These are phyloP conservation scores for Hypoxylon sp. DNA, from an alignment of 2,329 filamentous ascomycete species.

Conservation along the genomic window DNA sequence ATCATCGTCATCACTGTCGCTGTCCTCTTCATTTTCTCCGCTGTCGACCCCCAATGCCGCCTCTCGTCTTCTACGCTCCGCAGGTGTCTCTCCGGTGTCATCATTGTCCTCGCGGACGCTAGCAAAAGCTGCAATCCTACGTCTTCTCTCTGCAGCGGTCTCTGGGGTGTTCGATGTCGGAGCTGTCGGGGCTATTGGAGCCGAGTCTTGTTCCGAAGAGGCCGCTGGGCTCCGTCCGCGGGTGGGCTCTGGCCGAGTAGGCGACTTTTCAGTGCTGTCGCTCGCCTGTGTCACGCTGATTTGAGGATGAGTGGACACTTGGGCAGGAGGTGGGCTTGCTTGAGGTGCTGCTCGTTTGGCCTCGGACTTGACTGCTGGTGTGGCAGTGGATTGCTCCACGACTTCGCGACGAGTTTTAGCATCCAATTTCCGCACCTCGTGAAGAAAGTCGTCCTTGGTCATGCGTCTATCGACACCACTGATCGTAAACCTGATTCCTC, in stretches of 20 bases:
- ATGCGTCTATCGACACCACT: constrained; percentile 76
- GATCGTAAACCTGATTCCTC: constrained; percentile 79
- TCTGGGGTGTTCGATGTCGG: constrained; percentile 60
- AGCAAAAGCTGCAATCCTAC: constrained; percentile 65
- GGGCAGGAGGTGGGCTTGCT: constrained; percentile 44
- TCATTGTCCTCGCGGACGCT: constrained; percentile 55
- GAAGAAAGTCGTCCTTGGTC: constrained; percentile 82
- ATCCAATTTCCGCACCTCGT: constrained; percentile 76
- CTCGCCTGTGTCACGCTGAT: constrained; percentile 44
- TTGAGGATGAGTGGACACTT: constrained; percentile 30
- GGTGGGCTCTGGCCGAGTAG: constrained; percentile 18
- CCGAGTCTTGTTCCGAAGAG: constrained; percentile 28
- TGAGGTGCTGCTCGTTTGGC: constrained; percentile 50
- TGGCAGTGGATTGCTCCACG: constrained; percentile 60
- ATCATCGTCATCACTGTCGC: constrained; percentile 66
- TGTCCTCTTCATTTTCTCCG: constrained; percentile 53
- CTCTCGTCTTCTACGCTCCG: constrained; percentile 76
- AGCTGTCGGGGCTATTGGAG: constrained; percentile 41
- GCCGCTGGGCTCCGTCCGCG: constrained; percentile 39
- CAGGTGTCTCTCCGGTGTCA: constrained; percentile 70
- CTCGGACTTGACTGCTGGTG: constrained; percentile 57
- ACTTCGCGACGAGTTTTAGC: constrained; percentile 67
- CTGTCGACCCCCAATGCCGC: constrained; percentile 72
- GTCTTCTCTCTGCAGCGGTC: constrained; percentile 73
- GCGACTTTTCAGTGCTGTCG: constrained; percentile 38